Evolutionary conservation across 2,329 filamentous ascomycete species (phyloP), one percentile per base, ranked within the genome.

Genomic region (Pseudodiploospora longispora): DNA sequence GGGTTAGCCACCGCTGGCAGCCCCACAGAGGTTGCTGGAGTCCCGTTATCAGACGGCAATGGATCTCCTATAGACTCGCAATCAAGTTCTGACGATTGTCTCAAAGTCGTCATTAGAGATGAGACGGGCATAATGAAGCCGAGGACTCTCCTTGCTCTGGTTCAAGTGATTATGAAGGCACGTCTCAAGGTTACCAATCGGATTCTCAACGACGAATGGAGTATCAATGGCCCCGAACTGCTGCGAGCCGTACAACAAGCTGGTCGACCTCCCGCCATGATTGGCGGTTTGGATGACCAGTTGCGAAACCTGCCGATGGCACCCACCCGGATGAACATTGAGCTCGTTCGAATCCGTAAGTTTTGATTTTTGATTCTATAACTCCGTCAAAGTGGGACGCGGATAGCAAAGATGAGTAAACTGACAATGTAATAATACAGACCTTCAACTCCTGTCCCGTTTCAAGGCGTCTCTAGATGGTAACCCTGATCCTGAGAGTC

Each of bases 381-480:
- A 38, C 29, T n/a, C 36, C 37, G 8, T 10, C 29, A 27, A 38
- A 28, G 29, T 38, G 36, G 29, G 36, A 38, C 7, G 29, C 27
- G 36, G 27, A 38, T 27, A 38, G 19, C 5, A 38, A 38, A 27
- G n/a, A 12, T 27, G 12, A 27, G 9, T 28, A 27, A 38, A 5
- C 6, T 38, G 37, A 7, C 19, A n/a, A 12, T 2, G 10, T 12
- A 12, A 31, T 31, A 10, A 10, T 27, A 10, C 40, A 76, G 74
- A 72, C 39, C 55, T 73, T 30, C 69, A 69, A 42, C 57, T 76
- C 6, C 58, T 76, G 8, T 69, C 66, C 10, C 72, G 70, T 28
- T 76, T 75, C 60, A 73, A 72, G 42, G 67, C 68, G 3, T 72
- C 68, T 5, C 56, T 77, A 3, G 71, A 75, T 44, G 72, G 72